Conservation (phyloP, 805 yeast genomes). For the Metschnikowia drakensbergensis region DNA sequence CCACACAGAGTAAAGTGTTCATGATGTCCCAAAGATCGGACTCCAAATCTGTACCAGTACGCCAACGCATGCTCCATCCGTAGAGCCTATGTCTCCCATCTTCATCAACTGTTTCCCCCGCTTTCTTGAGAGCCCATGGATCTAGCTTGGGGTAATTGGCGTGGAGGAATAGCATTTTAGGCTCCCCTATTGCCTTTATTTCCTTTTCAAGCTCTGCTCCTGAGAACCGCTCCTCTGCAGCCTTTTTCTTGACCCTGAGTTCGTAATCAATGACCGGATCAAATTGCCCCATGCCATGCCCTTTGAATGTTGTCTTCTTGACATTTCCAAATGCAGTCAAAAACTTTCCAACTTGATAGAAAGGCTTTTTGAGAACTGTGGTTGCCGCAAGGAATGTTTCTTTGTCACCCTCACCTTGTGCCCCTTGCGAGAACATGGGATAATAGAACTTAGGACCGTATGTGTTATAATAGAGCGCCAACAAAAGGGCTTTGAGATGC, state of each 20-base stretch:
- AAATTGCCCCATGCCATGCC: slow-evolving; percentile 75
- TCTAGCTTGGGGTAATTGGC: slow-evolving; percentile 66
- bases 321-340: slow-evolving; percentile 52
- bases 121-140: slow-evolving; percentile 50
- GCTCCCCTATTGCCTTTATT: slow-evolving; percentile 7
- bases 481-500: slow-evolving; percentile 54
- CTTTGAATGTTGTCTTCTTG: slow-evolving; percentile 43
- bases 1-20: slow-evolving; percentile 52
- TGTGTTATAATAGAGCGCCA: slow-evolving; percentile 62
- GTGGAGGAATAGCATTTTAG: slow-evolving; percentile 50
- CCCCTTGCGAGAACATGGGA: slow-evolving; percentile 43
- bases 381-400: slow-evolving; percentile 76
- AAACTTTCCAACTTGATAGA: slow-evolving; percentile 52
- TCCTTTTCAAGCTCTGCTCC: slow-evolving; percentile 8
- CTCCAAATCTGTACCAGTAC: slow-evolving; percentile 57
- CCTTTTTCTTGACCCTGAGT: slow-evolving; percentile 9
- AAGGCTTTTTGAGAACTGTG: slow-evolving; percentile 42
- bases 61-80: slow-evolving; percentile 51
- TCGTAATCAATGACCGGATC: slow-evolving; percentile 61
- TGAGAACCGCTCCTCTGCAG: slow-evolving; percentile 6
- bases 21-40: slow-evolving; percentile 56
- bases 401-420: slow-evolving; percentile 76
- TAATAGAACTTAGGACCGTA: slow-evolving; percentile 44
- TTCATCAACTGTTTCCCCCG: slow-evolving; percentile 37
- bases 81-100: slow-evolving; percentile 53